Evolutionary conservation across 768 basidiomycete genomes (phyloP).

Genomic region (Tulasnella sp.): DNA sequence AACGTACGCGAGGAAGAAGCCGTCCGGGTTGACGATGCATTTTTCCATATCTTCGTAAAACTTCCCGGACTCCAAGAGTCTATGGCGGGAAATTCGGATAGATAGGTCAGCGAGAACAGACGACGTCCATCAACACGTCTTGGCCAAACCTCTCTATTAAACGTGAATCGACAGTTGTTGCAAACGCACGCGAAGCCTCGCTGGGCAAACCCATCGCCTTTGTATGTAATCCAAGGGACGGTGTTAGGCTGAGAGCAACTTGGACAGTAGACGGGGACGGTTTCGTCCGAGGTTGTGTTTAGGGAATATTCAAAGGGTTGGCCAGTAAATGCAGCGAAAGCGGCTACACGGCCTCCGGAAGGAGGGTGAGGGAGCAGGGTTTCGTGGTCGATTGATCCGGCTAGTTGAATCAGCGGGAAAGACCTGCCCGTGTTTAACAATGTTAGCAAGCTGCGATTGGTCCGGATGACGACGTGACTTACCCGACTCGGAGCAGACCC

Average conservation of each 20-base stretch:
- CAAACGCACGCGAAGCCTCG: conserved; percentile 11
- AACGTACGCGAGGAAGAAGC: conserved; percentile 18
- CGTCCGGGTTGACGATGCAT: background rate
- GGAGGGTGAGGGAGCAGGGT: conserved; percentile 3
- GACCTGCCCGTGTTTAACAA: background rate
- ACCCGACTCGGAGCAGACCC: background rate
- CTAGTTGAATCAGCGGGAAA: conserved; percentile 18
- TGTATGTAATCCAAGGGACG: conserved; percentile 22
- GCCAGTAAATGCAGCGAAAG: conserved; percentile 4
- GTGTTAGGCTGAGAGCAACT: background rate
- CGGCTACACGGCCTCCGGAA: background rate
- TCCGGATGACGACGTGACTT: background rate
- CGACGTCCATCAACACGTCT: too few relatives aligned
- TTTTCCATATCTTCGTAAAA: conserved; percentile 15
- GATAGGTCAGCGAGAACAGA: background rate
- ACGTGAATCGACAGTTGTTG: background rate
- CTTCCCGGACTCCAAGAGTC: conserved; percentile 11
- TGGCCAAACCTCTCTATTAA: conserved; percentile 17
- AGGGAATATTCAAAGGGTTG: conserved; percentile 18
- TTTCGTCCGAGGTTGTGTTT: background rate
- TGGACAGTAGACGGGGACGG: conserved; percentile 8
- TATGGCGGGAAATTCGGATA: background rate
- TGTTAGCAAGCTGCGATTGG: background rate
- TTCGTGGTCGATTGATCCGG: conserved; percentile 9
- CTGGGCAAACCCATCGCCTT: conserved; percentile 23